A percentile compares a stretch with the other conserved stretches of the same genome.
These are phyloP conservation scores for Melampsora americana DNA, from an alignment of 1,284 basidiomycete genomes.

Conservation along the genomic window DNA sequence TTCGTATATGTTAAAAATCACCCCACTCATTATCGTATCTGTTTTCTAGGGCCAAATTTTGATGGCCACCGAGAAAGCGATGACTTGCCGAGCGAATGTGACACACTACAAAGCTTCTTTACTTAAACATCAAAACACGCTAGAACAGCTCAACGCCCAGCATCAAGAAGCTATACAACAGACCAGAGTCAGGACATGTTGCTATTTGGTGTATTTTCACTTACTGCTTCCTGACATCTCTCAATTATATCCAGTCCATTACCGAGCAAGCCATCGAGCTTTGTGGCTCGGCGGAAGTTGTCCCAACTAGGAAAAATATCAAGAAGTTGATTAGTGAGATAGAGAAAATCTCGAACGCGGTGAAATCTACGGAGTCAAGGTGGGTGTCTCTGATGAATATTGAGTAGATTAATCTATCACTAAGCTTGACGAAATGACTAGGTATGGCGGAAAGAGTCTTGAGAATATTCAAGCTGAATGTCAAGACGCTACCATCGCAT, in stretches of 20 bases:
- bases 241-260: background rate
- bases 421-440: background rate
- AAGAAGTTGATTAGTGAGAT: slow-evolving; percentile 24
- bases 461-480: slow-evolving; percentile 23
- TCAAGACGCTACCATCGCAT: slow-evolving; percentile 8
- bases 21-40: background rate
- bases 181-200: background rate
- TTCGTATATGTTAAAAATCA: background rate
- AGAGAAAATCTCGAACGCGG: background rate
- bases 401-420: background rate
- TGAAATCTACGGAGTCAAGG: slow-evolving; percentile 17
- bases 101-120: background rate
- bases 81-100: background rate
- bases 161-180: background rate
- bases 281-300: slow-evolving; percentile 5
- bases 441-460: slow-evolving; percentile 7
- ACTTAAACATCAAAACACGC: background rate
- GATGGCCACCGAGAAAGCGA: background rate
- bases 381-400: background rate
- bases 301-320: background rate
- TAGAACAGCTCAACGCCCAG: background rate
- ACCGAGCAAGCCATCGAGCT: slow-evolving; percentile 32
- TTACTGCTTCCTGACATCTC: background rate
- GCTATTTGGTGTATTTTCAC: no score
- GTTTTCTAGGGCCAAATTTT: slow-evolving; percentile 2